Conservation (phyloP, 2,329 filamentous ascomycete species). For the Cladosporium oxysporum region DNA sequence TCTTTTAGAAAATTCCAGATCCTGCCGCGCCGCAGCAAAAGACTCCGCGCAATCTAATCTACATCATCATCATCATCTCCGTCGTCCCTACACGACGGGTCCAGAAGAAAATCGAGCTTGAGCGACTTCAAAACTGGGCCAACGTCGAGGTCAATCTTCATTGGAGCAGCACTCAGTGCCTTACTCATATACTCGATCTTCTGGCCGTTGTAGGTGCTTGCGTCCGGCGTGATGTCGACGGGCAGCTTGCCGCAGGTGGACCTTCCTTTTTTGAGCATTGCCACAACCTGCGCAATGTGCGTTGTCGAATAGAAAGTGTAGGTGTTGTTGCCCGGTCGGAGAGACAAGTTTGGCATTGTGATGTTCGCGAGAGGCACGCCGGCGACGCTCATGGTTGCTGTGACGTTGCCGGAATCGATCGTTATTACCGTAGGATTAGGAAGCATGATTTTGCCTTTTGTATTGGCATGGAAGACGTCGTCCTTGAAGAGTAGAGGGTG, state of each 20-base stretch:
- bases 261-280: conserved; percentile 45
- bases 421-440: conserved; percentile 65
- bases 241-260: conserved; percentile 59
- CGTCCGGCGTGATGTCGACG: neutral
- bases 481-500: conserved; percentile 35
- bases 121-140: neutral
- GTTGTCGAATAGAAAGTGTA: conserved; percentile 58
- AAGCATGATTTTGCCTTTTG: conserved; percentile 60
- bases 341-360: conserved; percentile 59
- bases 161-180: neutral
- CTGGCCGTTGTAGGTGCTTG: conserved; percentile 12
- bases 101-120: neutral
- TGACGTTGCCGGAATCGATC: conserved; percentile 66
- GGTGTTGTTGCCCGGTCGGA: conserved; percentile 60
- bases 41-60: neutral
- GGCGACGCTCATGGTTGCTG: conserved; percentile 60
- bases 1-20: neutral
- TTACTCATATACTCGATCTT: conserved; percentile 18
- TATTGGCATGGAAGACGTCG: conserved; percentile 53
- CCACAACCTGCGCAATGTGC: conserved; percentile 48
- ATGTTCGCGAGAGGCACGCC: conserved; percentile 56
- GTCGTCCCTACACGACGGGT: neutral
- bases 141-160: neutral
- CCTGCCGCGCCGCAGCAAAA: neutral
- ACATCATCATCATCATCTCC: neutral